Evolutionary conservation across 2,329 filamentous ascomycete genomes (phyloP).

Genomic region (Pezicula carpinea): DNA sequence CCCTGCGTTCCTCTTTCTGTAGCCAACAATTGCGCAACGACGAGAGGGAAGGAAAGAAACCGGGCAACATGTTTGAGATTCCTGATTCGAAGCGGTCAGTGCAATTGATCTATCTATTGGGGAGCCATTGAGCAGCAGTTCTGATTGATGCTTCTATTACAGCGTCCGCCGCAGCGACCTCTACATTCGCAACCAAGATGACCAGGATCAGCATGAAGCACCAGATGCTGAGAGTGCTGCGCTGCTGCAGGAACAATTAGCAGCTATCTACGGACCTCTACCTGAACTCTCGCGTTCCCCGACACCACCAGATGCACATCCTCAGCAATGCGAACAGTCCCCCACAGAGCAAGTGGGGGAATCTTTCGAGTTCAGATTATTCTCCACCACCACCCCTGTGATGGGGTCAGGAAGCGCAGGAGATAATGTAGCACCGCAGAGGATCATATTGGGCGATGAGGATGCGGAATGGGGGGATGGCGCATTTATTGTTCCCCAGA

Average conservation of each 20-base stretch:
- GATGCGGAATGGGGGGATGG: conserved; percentile 34
- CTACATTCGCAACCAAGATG: conserved; percentile 26
- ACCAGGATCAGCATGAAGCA: conserved; percentile 12
- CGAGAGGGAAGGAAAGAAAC: background rate
- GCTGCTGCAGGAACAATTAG: conserved; percentile 17
- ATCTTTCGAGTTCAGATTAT: conserved; percentile 53
- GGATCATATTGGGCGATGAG: conserved; percentile 45
- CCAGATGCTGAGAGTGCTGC: conserved; percentile 17
- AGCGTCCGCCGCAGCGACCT: conserved; percentile 53
- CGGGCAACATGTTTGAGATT: conserved; percentile 42
- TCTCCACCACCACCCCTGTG: conserved; percentile 33
- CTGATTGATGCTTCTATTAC: too few relatives aligned
- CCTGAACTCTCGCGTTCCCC: background rate
- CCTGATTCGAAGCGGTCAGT: conserved; percentile 48
- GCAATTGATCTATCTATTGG: background rate
- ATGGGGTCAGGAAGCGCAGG: too few relatives aligned
- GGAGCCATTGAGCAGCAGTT: too few relatives aligned
- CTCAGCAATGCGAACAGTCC: too few relatives aligned
- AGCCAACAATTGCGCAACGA: too few relatives aligned
- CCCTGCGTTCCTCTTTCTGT: too few relatives aligned
- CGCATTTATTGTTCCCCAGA: conserved; percentile 33
- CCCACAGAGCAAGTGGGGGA: conserved; percentile 32
- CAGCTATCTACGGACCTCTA: conserved; percentile 18
- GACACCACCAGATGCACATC: conserved; percentile 17
- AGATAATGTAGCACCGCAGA: too few relatives aligned